These are phyloP conservation scores for Dinochytrium kinnereticum DNA, from an alignment of 371 early-diverging fungal genomes.

Conservation along the genomic window DNA sequence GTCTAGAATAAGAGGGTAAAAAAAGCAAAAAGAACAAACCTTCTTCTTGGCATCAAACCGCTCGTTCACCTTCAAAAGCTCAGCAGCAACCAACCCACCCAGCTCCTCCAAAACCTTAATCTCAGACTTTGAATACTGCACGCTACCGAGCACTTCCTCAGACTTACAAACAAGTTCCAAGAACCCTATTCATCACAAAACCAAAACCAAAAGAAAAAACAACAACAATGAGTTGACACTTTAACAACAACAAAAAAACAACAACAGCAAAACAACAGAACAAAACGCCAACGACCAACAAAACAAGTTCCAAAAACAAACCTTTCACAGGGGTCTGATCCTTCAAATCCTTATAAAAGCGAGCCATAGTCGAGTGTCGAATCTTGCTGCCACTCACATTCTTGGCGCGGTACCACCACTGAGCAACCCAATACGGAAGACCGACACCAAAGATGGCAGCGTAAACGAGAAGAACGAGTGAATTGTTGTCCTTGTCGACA, in stretches of 20 bases:
- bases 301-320: no score
- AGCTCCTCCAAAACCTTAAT: slow-evolving; percentile 27
- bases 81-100: slow-evolving; percentile 5
- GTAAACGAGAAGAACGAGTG: slow-evolving; percentile 79
- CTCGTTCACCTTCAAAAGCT: slow-evolving; percentile 26
- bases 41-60: slow-evolving; percentile 40
- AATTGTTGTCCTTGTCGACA: slow-evolving; percentile 83
- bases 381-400: slow-evolving; percentile 88
- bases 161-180: slow-evolving; percentile 42
- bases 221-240: no score
- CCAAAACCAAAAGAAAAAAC: neutral
- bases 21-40: no score
- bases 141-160: slow-evolving; percentile 39
- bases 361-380: slow-evolving; percentile 85
- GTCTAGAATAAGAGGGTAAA: no score
- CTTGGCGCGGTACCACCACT: slow-evolving; percentile 95
- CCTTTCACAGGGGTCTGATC: slow-evolving; percentile 60
- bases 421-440: slow-evolving; percentile 82
- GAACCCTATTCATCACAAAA: slow-evolving; percentile 16
- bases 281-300: no score
- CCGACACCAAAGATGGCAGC: slow-evolving; percentile 85
- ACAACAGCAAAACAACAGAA: no score
- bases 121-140: slow-evolving; percentile 25
- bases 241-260: no score
- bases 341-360: slow-evolving; percentile 86